Evolutionary conservation across 2,329 filamentous ascomycete species (phyloP), one percentile per base, ranked within the genome.

Genomic region (Cladosporium sphaerospermum): DNA sequence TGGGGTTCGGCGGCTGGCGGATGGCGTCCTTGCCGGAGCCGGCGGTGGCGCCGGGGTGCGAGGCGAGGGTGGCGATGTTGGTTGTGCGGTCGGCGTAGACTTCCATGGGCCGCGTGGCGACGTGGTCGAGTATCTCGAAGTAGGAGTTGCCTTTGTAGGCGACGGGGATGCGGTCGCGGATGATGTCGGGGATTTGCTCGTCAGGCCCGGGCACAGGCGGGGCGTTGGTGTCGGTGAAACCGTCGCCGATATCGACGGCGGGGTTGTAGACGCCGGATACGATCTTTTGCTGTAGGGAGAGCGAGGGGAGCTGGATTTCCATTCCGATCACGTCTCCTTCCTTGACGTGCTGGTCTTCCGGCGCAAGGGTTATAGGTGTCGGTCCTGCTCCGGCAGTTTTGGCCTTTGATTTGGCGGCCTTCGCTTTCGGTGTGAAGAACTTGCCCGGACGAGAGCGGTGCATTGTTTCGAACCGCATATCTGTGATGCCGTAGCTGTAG

Each of bases 281-380:
- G 31, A 97, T 82, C 69, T 95, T 96, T 56, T 88, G 84, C 64
- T 99, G 95, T 9, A 96, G 74, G 2, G 82, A 78, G 56, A 97
- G 82, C 0, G 90, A 88, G 0, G 93, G 93, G 1, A 99, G 80
- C 58, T 87, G 89, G 56, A 96, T 95, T 69, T 97, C 89, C 41
- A 99, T 76, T 3, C 93, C 93, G 54, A 99, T 88, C 9, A 99
- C 89, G 69, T 99, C 93, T 42, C 92, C 93, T 69, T 96, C 90
- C 42, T 81, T 79, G 48, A 97, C 83, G 53, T 89, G 82, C 67
- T 92, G 86, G 44, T 85, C 85, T 45, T 68, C 64, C 3, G 64
- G 61, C 8, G 62, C 52, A 31, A 69, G 61, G 9, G 54, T 57
- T 33, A 68, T 54, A 4, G 56, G 57, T 13, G 59, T 53, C 4